phyloP scores from a whole-genome alignment of 176 grass and related monocot genomes.

The Aegilops umbellulata region DNA sequence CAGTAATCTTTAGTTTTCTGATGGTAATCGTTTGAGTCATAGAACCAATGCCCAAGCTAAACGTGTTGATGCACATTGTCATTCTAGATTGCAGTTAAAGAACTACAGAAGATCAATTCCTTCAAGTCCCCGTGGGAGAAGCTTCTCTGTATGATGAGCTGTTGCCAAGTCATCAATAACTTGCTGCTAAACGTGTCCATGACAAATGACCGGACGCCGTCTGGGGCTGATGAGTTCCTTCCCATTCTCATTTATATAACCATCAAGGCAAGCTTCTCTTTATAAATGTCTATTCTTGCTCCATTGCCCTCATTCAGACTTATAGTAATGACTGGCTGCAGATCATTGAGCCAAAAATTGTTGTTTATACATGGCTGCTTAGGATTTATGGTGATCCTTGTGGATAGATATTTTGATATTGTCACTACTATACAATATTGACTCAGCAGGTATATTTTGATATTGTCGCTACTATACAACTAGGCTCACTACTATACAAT shows the following conservation, averaged over 20 bases:
- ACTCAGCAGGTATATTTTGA: no score
- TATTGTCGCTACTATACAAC: not conserved
- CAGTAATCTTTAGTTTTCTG: not conserved
- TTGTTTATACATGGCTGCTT: not conserved
- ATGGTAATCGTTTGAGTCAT: not conserved
- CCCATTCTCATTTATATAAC: slow-evolving; percentile 92
- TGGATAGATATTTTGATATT: not conserved
- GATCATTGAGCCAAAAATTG: not conserved
- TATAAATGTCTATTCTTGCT: slow-evolving; percentile 25
- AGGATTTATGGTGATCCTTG: not conserved
- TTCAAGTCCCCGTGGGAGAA: slow-evolving; percentile 86
- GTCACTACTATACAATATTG: not conserved
- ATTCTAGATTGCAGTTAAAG: slow-evolving; percentile 83
- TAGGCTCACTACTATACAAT: no score
- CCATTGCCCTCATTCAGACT: slow-evolving; percentile 3
- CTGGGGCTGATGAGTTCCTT: slow-evolving; percentile 95
- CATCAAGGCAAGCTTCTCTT: slow-evolving; percentile 70
- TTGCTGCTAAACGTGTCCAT: slow-evolving; percentile 80
- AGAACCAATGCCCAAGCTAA: not conserved
- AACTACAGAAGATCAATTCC: slow-evolving; percentile 89
- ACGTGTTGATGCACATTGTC: slow-evolving; percentile 14
- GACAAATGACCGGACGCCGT: slow-evolving; percentile 53
- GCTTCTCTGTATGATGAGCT: slow-evolving; percentile 83
- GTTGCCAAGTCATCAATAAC: slow-evolving; percentile 96
- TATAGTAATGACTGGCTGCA: not conserved